A percentile compares a stretch with the other conserved stretches of the same genome.
Evolutionary conservation across 148 eudicot species (phyloP).

Genomic region (Cornus controversa): DNA sequence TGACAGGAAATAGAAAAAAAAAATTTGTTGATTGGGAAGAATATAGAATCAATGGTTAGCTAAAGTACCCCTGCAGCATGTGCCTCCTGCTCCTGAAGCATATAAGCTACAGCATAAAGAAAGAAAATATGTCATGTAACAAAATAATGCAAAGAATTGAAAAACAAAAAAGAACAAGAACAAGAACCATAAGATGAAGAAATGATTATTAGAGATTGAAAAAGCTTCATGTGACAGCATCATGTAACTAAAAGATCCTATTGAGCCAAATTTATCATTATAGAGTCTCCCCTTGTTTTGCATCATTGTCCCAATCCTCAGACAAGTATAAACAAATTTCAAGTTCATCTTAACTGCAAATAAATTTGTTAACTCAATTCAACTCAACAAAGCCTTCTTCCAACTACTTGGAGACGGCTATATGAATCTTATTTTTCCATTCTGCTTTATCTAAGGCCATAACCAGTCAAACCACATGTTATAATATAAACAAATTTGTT

Average conservation of each 20-base stretch:
- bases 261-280: no score
- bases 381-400: no score
- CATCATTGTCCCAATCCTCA: no score
- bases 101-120: slow-evolving; percentile 50
- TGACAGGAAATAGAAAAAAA: background rate
- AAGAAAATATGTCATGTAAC: background rate
- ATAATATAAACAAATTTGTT: no score
- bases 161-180: background rate
- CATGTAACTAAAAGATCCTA: background rate
- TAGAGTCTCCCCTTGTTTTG: no score
- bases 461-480: no score
- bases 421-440: no score
- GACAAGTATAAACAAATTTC: no score
- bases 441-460: no score
- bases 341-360: no score
- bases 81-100: slow-evolving; percentile 92
- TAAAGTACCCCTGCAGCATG: slow-evolving; percentile 76
- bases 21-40: background rate
- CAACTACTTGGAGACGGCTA: no score
- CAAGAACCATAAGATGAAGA: background rate
- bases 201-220: background rate
- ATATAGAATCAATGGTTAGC: background rate
- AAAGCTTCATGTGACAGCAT: background rate
- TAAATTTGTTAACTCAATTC: no score
- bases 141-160: background rate